Evolutionary conservation across 2,329 filamentous ascomycete genomes (phyloP), one percentile per base, ranked within the genome.

Genomic region (Amphichorda felina): DNA sequence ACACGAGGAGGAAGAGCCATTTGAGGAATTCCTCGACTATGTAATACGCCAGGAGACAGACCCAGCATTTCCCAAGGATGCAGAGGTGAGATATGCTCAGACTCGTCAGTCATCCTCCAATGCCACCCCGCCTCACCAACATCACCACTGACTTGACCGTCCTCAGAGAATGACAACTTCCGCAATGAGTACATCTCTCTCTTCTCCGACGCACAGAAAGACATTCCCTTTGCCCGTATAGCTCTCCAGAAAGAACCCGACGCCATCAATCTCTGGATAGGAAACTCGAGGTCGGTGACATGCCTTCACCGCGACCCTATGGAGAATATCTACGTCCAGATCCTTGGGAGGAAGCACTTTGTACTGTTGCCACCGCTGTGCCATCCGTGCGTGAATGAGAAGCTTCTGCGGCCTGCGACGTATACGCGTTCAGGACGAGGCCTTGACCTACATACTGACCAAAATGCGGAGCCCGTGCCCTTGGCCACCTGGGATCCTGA

Each of bases 201-300:
- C 3, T 75, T 78, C 49, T 48, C 60, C 1, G 70, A 83, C 44
- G 72, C 85, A 0, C 78, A 75, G 9, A 55, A 55, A 3, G 68
- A 71, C 37, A 75, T 89, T 32, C 69, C 79, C 2, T 91, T 82
- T 52, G 83, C 82, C 0, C 71, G 78, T 19, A 76, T 85, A 41
- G 82, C 82, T 0, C 70, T 89, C 0, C 61, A 70, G 27, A 64
- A 68, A 33, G 49, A 59, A 0, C 80, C 83, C 0, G 84, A 91
- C 42, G 84, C 84, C 11, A 71, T 86, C 41, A 91, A 91, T 50
- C 66, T 91, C 48, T 89, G 84, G 84, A 75, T 91, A 34, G 84
- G 84, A 36, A 82, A 84, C 56, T 73, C 74, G 2, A 64, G 63
- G 26, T 82, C 77, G 18, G 66, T 72, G 1, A 88, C 83, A 0